These are phyloP conservation scores for Clarireedia hainanense DNA, from an alignment of 2,329 filamentous ascomycete genomes.

Conservation along the genomic window DNA sequence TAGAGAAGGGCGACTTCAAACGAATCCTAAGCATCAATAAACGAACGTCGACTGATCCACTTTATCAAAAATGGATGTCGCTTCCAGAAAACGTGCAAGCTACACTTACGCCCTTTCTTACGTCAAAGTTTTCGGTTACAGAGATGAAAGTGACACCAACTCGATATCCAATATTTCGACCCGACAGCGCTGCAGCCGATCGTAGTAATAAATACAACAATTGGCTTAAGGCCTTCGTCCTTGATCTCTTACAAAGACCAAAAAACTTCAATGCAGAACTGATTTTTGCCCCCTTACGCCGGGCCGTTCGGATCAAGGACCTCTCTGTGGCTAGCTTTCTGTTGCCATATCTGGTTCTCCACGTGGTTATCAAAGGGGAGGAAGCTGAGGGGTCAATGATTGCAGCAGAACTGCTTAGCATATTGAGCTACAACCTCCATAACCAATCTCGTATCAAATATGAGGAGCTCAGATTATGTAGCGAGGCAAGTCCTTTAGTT, in stretches of 20 bases:
- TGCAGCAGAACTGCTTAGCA: conserved; percentile 62
- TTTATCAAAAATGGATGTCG: conserved; percentile 67
- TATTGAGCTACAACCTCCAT: conserved; percentile 54
- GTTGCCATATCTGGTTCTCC: conserved; percentile 78
- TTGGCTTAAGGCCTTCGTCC: conserved; percentile 76
- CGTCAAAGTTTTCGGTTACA: conserved; percentile 71
- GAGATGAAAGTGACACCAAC: conserved; percentile 44
- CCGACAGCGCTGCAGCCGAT: conserved; percentile 41
- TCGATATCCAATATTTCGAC: conserved; percentile 64
- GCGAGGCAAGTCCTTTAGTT: conserved; percentile 54
- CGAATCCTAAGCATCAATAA: conserved; percentile 28
- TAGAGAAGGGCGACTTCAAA: conserved; percentile 69
- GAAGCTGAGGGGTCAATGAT: conserved; percentile 57
- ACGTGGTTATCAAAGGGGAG: conserved; percentile 68
- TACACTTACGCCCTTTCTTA: conserved; percentile 80
- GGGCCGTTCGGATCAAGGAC: conserved; percentile 80
- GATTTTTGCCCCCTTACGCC: conserved; percentile 73
- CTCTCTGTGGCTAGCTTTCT: conserved; percentile 80
- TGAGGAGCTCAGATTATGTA: conserved; percentile 76
- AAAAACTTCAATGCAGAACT: conserved; percentile 66
- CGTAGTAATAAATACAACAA: conserved; percentile 68
- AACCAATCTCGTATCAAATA: conserved; percentile 51
- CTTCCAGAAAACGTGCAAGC: conserved; percentile 73
- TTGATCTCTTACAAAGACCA: conserved; percentile 72
- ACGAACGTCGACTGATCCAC: conserved; percentile 41